A percentile compares a stretch with the other conserved stretches of the same genome.
Conservation (phyloP, 2,329 filamentous ascomycete species). For the Aureobasidium leucospermi region DNA sequence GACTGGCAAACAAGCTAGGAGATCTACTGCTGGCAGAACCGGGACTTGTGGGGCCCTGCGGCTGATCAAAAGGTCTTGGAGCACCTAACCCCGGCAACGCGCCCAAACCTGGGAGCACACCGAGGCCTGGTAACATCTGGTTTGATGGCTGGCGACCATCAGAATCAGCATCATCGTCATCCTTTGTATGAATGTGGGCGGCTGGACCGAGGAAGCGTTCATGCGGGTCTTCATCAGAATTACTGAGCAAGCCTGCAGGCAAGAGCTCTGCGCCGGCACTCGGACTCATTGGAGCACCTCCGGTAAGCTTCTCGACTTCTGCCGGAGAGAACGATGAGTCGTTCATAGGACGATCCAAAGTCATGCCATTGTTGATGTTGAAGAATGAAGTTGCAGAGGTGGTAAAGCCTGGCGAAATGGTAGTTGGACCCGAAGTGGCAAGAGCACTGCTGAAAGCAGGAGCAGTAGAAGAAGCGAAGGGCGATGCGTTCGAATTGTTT, state of each 20-base stretch:
- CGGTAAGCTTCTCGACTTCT: conserved; percentile 53
- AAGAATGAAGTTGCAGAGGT: conserved; percentile 43
- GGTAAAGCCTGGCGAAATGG: conserved; percentile 46
- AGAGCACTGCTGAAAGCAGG: conserved; percentile 37
- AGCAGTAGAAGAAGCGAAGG: conserved; percentile 33
- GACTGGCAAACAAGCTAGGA: conserved; percentile 41
- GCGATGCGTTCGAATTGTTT: conserved; percentile 28
- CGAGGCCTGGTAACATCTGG: conserved; percentile 27
- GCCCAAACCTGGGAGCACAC: conserved; percentile 32
- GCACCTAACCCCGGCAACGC: conserved; percentile 27
- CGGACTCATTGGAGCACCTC: conserved; percentile 66
- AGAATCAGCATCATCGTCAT: conserved; percentile 22
- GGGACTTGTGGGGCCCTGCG: conserved; percentile 35
- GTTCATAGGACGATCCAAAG: conserved; percentile 36
- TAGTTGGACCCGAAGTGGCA: conserved; percentile 28
- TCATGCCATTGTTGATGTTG: conserved; percentile 57
- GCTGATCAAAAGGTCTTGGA: conserved; percentile 16
- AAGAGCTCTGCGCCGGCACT: conserved; percentile 62
- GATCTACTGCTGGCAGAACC: conserved; percentile 36
- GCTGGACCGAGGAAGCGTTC: conserved; percentile 8
- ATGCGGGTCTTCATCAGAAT: conserved; percentile 23
- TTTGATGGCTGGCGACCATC: conserved; percentile 16
- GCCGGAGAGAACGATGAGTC: conserved; percentile 48
- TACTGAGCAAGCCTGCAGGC: conserved; percentile 54
- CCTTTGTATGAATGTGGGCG: conserved; percentile 13